These are phyloP conservation scores for Chlorella variabilis DNA, from an alignment of 163 green algal species.

Conservation along the genomic window DNA sequence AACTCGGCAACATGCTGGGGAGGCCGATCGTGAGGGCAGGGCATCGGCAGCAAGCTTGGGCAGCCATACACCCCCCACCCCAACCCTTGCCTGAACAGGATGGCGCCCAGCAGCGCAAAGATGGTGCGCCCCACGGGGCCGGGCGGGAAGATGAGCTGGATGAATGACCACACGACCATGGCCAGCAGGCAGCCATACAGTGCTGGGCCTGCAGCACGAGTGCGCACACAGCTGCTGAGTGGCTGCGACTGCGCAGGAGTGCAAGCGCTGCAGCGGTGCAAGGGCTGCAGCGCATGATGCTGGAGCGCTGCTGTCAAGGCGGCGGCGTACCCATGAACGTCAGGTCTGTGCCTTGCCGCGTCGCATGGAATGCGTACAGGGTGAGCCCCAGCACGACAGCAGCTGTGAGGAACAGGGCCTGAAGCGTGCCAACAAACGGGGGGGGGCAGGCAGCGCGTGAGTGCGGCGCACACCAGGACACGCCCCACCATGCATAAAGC, in stretches of 20 bases:
- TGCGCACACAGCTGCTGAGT: too few relatives aligned
- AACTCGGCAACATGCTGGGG: not conserved
- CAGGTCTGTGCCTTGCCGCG: slow-evolving; percentile 66
- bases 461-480: too few relatives aligned
- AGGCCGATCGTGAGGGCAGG: too few relatives aligned
- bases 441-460: too few relatives aligned
- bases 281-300: not conserved
- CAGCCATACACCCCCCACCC: not conserved
- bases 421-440: not conserved
- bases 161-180: slow-evolving; percentile 67
- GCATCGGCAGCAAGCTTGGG: too few relatives aligned
- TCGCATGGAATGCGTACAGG: slow-evolving; percentile 75
- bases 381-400: slow-evolving; percentile 66
- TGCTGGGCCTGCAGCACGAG: slow-evolving; percentile 65
- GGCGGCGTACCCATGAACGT: slow-evolving; percentile 40
- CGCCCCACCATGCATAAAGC: too few relatives aligned
- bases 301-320: not conserved
- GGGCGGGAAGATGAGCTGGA: slow-evolving; percentile 72
- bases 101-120: slow-evolving; percentile 67
- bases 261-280: slow-evolving; percentile 19
- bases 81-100: slow-evolving; percentile 63
- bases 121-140: slow-evolving; percentile 55
- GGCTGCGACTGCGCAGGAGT: too few relatives aligned
- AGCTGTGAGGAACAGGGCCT: slow-evolving; percentile 69
- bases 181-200: slow-evolving; percentile 59